Base-by-base conservation (phyloP, 495 filamentous ascomycete species). In the Penicillium desertorum region DNA sequence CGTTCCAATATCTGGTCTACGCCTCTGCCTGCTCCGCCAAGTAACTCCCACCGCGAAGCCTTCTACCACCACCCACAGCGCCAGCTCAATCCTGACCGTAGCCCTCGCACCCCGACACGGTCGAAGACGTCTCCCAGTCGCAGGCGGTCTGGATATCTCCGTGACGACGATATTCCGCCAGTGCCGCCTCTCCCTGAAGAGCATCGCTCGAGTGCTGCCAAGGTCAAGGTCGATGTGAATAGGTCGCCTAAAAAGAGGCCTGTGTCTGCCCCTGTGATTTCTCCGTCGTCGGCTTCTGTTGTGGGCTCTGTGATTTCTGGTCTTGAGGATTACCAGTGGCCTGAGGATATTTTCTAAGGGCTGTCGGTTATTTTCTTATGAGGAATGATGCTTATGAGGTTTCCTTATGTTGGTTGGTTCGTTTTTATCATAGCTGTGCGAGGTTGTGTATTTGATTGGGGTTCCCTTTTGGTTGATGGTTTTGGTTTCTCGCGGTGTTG, bases 261-360 rank as follows among this genome's bases (percentile, higher is more conserved):
- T 25, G 19, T 47, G 3, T 34, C 36, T 23, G 54, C 50, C n/a
- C 42, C 55, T 4, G 53, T 41, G 12, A 27, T 67, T 1, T 55
- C 59, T 45, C 27, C 43, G 11, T 57, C 57, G 20, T 22, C 54
- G 20, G 17, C 32, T 32, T 55, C 56, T 29, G 44, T 29, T 32
- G 39, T 37, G 50, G 37, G 58, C 42, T 42, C 41, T 36, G 7
- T 51, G 53, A 32, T 39, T 27, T 34, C 64, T 29, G 49, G 45
- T 2, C 8, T 54, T 37, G 57, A 76, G 57, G 61, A 72, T 19
- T 81, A 72, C 36, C 62, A 70, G 17, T 82, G 79, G 79, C 72
- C 71, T 0, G 76, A 78, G 41, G 78, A 80, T 61, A 70, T 80
- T 12, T 81, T 81, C 51, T 81, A 57, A 72, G 14, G 7, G 12